Base-by-base conservation (phyloP, 2,329 filamentous ascomycete species). In the Aspergillus sp. region DNA sequence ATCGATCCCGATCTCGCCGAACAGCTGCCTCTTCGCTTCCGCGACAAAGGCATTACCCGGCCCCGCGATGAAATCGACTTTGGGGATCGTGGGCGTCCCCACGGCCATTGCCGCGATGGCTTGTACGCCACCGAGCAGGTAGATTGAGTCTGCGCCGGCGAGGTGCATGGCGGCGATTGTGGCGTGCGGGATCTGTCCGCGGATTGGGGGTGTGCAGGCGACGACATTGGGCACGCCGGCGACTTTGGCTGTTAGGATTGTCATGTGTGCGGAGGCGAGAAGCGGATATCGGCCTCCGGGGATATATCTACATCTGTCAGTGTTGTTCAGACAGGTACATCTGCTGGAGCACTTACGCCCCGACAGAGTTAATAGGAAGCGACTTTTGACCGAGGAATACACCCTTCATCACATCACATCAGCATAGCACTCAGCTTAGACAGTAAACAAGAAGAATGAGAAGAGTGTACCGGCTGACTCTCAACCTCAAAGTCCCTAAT, bases 1-100 rank as follows among this genome's bases (percentile, higher is more conserved):
- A 62, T 84, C 81, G 55, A 84, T 84, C 5, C 82, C 81, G 27
- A 84, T 77, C 54, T 79, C 75, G 15, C 81, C 82, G 57, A 82
- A 84, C 0, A 84, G 68, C 64, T 82, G 81, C 0, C 80, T 73
- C 64, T 84, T 84, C 0, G 77, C 81, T 63, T 82, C 82, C 3
- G 82, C 80, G 0, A 84, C 81, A 63, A 82, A 84, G 1, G 81
- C 74, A 61, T 84, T 84, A 1, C 82, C 82, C 0, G 82, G 82
- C 0, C 81, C 82, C 1, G 81, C 80, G 45, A 83, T 74, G 65
- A 82, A 82, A 59, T 83, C 77, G 6, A 82, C 78, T 59, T 81
- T 82, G 12, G 58, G 64, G 15, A 82, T 76, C 0, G 76, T 77
- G 60, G 80, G 75, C 0, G 81, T 83, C 0, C 81, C 81, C 2